Evolutionary conservation across 108 stramenopile genomes (phyloP), one percentile per base, ranked within the genome.

Genomic region (Cyclostephanos tholiformis): DNA sequence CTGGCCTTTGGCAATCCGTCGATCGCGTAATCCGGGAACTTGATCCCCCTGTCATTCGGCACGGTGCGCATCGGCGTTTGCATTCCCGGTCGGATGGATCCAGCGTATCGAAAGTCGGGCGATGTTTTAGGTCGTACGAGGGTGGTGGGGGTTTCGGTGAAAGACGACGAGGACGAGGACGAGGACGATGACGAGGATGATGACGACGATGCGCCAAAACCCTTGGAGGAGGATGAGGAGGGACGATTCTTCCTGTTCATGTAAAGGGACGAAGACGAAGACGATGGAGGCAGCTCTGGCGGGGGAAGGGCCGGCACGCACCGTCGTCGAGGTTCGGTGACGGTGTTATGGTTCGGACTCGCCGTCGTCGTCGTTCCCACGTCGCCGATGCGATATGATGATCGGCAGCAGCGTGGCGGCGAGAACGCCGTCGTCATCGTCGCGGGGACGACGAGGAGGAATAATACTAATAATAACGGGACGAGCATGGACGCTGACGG

Each of bases 11-110:
- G 92, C 39, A 68, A 27, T 29, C 93, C 95, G 73, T 92, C 91
- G 26, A 57, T 22, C 13, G 92, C 91, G 65, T 97, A 97, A 59
- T 95, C 93, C 6, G 96, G 96, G 2, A 87, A 59, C 25, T 69
- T 49, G 62, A 94, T 85, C 26, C 66, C 72, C n/a, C 52, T 70
- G 36, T 74, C 71, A 9, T 65, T 78, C 1, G 83, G 51, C 17
- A 94, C 89, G 22, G 75, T 57, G 12, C 82, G 69, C 79, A 91
- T 89, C 4, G 89, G 91, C 13, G 85, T 75, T 67, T 90, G 90
- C 11, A 49, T 69, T 14, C 88, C 89, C 12, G 93, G 93, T 23
- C 86, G 80, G 58, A 95, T 71, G 41, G 82, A 68, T 8, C 93
- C 93, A n/a, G 93, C 85, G 63, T 92, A 95, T 13, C 67, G 72